Evolutionary conservation across 495 filamentous ascomycete genomes (phyloP), one percentile per base, ranked within the genome.

Genomic region (Trichoderma orchidacearum): DNA sequence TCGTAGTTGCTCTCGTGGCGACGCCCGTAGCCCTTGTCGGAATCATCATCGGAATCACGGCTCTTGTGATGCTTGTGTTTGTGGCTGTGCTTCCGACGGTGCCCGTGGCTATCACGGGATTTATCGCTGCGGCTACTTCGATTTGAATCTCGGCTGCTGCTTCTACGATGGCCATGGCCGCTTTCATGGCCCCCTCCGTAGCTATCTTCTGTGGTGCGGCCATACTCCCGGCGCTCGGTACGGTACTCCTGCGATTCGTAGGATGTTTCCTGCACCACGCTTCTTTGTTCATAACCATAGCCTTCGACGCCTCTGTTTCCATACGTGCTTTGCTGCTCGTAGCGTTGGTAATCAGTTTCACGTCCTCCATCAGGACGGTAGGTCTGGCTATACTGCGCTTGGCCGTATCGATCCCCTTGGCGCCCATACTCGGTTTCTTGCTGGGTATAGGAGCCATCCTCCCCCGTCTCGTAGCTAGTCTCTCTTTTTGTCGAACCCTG

Each of bases 321-420:
- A 36, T 60, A 53, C 51, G 62, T 15, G 34, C 70, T 61, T 7
- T 69, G 59, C 63, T 70, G 70, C 54, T 73, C 73, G 56, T 69
- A 68, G 52, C 68, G 70, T 30, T 59, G 62, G 58, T 79, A 79
- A 56, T 79, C 71, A 30, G 69, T 68, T 55, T 67, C 64, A 28
- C 69, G 64, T 41, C 69, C 74, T 38, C 76, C 77, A 30, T 64
- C 64, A 29, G 70, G 64, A 54, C 74, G 70, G 32, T 65, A 64
- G 12, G 68, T 76, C 59, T 74, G 61, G 11, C 63, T 68, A 57
- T 72, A 69, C 62, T 75, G 62, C 30, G 76, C 72, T 57, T 79
- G 73, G 30, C 71, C 75, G 57, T 79, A 77, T 17, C 68, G 62
- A 55, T 68, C 59, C n/a, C 65, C 70, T 21, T 70, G 72, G 52